Evolutionary conservation across 768 basidiomycete species (phyloP), one percentile per base, ranked within the genome.

Genomic region (Suillus subluteus): DNA sequence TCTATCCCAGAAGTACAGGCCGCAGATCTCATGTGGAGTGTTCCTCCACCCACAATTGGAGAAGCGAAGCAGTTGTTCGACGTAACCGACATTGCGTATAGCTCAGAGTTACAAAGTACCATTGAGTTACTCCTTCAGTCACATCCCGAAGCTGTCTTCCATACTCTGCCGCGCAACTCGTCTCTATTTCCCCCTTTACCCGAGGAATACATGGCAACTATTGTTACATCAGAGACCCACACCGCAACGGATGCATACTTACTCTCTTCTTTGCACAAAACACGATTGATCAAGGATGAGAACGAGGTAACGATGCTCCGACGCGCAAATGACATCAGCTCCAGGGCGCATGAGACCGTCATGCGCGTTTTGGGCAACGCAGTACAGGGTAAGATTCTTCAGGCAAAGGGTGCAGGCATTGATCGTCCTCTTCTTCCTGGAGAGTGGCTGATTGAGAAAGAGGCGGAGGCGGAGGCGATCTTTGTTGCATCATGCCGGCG

Each of bases 391-490:
- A 81, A 82, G 62, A 83, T 90, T 66, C 75, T 78, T 69, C 79
- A 78, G 43, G 85, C 75, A 18, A 77, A 79, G 15, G 85, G 78
- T 6, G 81, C 81, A 40, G 73, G 73, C 2, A 70, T 67, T 4
- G 78, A 79, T 12, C 79, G 85, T 4, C 88, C 88, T 0, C 78
- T 86, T 6, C 80, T 94, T 3, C 93, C 92, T 2, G 83, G 84
- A 4, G 91, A 96, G 72, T 98, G 96, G 92, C 80, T 94, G 55
- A 93, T 98, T 18, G 88, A 93, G 79, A 93, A 91, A 71, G 97
- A 99, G 78, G 91, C 89, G 0, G 96, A 98, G 75, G 97, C 95
- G 0, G 96, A 97, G 75, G 97, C 96, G 0, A 84, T 96, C 9
- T 99, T 98, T 69, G 92, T 95, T 0, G 94, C 96, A 3, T 90